Evolutionary conservation across 352 stramenopile species (phyloP).

Genomic region (Phytophthora sp.): DNA sequence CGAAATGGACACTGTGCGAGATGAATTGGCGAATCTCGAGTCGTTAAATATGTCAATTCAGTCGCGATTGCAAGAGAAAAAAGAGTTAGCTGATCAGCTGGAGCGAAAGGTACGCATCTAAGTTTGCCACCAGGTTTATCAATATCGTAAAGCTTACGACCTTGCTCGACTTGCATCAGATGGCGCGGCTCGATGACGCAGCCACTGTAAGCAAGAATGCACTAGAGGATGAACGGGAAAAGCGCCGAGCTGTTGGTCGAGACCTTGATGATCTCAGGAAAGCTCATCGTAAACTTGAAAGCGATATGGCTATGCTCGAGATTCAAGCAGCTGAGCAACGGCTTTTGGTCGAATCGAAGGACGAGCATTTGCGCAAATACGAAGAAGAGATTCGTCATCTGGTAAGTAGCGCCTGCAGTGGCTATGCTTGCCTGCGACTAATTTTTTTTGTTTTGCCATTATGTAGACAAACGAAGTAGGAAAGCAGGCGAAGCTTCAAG

Average conservation of each 20-base stretch:
- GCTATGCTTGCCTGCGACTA: too few species aligned
- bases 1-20: constrained; percentile 52
- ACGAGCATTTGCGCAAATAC: constrained; percentile 65
- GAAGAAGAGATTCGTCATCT: constrained; percentile 76
- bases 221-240: constrained; percentile 72
- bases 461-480: constrained; percentile 73
- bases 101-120: constrained; percentile 59
- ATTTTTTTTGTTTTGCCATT: too few species aligned
- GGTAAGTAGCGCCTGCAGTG: constrained; percentile 35
- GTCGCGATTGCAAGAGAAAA: constrained; percentile 66
- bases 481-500: constrained; percentile 83
- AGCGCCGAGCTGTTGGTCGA: constrained; percentile 38
- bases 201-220: constrained; percentile 46
- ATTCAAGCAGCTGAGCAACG: constrained; percentile 67
- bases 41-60: constrained; percentile 67
- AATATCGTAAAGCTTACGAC: background rate
- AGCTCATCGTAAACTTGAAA: constrained; percentile 70
- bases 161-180: constrained; percentile 31
- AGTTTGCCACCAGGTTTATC: background rate
- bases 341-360: constrained; percentile 60
- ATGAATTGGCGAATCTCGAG: constrained; percentile 60
- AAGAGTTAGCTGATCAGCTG: constrained; percentile 61
- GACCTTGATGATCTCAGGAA: constrained; percentile 77
- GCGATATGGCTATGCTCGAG: constrained; percentile 66
- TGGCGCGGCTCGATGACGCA: constrained; percentile 59